Percentiles rank a stretch among this genome's conserved stretches.
Evolutionary conservation across 2,329 filamentous ascomycete species (phyloP).

Genomic region (Parasarocladium wereldwijsianum): DNA sequence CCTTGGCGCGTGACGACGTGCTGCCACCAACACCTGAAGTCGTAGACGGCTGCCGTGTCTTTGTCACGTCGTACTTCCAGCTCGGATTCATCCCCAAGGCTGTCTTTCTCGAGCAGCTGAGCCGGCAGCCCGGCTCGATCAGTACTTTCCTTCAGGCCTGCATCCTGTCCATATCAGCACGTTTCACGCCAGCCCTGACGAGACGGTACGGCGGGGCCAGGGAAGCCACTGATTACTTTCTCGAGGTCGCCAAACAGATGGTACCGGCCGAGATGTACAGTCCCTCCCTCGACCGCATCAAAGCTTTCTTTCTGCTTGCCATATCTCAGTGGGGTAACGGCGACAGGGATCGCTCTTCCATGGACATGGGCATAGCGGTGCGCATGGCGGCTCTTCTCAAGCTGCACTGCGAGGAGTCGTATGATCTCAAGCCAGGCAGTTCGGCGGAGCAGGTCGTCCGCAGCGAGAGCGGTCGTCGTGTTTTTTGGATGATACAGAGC

Average conservation of each 20-base stretch:
- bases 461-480: slow-evolving; percentile 18
- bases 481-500: slow-evolving; percentile 22
- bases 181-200: slow-evolving; percentile 15
- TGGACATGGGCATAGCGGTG: slow-evolving; percentile 23
- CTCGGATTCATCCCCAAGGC: slow-evolving; percentile 18
- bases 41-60: slow-evolving; percentile 13
- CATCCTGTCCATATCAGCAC: slow-evolving; percentile 16
- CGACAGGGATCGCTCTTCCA: slow-evolving; percentile 15
- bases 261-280: slow-evolving; percentile 14
- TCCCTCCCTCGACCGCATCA: slow-evolving; percentile 13
- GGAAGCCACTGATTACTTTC: slow-evolving; percentile 14
- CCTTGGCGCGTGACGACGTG: slow-evolving; percentile 3
- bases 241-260: slow-evolving; percentile 11
- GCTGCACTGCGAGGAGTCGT: slow-evolving; percentile 22
- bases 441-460: slow-evolving; percentile 15
- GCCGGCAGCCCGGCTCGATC: slow-evolving; percentile 8
- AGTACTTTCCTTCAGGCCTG: slow-evolving; percentile 15
- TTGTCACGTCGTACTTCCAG: slow-evolving; percentile 16
- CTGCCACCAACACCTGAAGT: slow-evolving; percentile 13
- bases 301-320: slow-evolving; percentile 17
- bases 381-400: slow-evolving; percentile 19
- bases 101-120: slow-evolving; percentile 14
- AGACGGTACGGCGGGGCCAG: slow-evolving; percentile 10
- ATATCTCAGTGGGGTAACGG: slow-evolving; percentile 20
- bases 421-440: slow-evolving; percentile 11